Evolutionary conservation across 2,329 filamentous ascomycete species (phyloP).

Genomic region (Ophiocordyceps australis): DNA sequence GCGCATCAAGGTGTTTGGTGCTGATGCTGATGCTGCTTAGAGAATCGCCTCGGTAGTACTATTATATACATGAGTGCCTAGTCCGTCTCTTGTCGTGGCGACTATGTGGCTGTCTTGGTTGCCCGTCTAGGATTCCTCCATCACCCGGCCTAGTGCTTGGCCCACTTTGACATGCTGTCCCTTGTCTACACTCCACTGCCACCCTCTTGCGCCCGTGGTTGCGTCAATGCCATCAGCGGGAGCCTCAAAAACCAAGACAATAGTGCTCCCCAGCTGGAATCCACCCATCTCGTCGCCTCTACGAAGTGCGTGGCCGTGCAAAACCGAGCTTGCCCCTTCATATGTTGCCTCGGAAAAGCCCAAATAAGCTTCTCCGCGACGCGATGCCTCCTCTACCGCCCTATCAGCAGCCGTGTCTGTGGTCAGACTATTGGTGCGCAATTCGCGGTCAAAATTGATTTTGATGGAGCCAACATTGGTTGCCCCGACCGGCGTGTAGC

Average conservation of each 20-base stretch:
- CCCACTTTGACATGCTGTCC: slow-evolving; percentile 83
- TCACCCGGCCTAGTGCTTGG: slow-evolving; percentile 62
- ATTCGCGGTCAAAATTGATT: slow-evolving; percentile 89
- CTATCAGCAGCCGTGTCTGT: slow-evolving; percentile 85
- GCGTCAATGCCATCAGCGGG: slow-evolving; percentile 41
- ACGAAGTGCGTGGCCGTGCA: slow-evolving; percentile 68
- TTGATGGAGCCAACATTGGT: slow-evolving; percentile 96
- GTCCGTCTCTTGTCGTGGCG: too few relatives aligned
- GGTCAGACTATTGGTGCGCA: slow-evolving; percentile 79
- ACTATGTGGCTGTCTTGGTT: too few relatives aligned
- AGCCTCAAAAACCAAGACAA: slow-evolving; percentile 93
- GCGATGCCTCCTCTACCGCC: slow-evolving; percentile 62
- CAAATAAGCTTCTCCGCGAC: slow-evolving; percentile 64
- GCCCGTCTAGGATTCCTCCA: slow-evolving; percentile 29
- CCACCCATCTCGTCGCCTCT: slow-evolving; percentile 96
- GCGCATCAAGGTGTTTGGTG: slow-evolving; percentile 46
- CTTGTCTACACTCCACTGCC: slow-evolving; percentile 73
- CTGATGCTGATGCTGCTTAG: too few relatives aligned
- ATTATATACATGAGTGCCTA: too few relatives aligned
- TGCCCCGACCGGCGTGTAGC: slow-evolving; percentile 84
- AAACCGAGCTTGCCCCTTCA: slow-evolving; percentile 52
- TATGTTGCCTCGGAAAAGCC: slow-evolving; percentile 92
- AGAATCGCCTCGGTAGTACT: too few relatives aligned
- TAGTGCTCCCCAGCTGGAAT: slow-evolving; percentile 86
- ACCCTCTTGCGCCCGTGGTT: slow-evolving; percentile 45